These are phyloP conservation scores for Firmiana major DNA, from an alignment of 345 rosid species.

Conservation along the genomic window DNA sequence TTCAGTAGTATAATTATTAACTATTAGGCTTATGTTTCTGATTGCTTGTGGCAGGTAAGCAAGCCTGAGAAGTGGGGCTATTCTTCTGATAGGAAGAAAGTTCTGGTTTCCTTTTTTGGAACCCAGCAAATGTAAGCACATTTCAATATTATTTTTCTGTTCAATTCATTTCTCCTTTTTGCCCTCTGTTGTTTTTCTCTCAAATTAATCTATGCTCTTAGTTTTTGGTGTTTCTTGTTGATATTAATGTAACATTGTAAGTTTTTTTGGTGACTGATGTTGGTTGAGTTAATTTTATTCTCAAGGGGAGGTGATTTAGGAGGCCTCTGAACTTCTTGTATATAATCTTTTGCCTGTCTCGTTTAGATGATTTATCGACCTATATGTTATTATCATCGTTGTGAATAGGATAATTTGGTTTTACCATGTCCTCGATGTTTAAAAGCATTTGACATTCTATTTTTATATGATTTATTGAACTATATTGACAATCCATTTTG, in stretches of 20 bases:
- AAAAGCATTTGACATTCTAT: background rate
- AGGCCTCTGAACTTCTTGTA: background rate
- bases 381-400: background rate
- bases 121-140: conserved; percentile 87
- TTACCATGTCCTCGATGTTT: background rate
- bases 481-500: background rate
- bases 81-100: conserved; percentile 78
- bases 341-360: background rate
- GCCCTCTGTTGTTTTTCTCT: background rate
- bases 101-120: conserved; percentile 84
- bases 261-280: background rate
- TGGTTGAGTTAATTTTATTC: background rate
- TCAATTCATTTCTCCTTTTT: background rate
- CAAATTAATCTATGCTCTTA: background rate
- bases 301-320: background rate
- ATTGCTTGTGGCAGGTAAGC: conserved; percentile 56
- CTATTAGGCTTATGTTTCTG: conserved; percentile 16
- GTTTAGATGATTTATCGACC: background rate
- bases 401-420: background rate
- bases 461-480: conserved; percentile 4
- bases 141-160: background rate
- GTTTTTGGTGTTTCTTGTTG: background rate
- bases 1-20: background rate
- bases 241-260: background rate
- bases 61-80: conserved; percentile 93